Evolutionary conservation across 73 alveolate species (phyloP), one percentile per base, ranked within the genome.

Genomic region (Durusdinium trenchii): DNA sequence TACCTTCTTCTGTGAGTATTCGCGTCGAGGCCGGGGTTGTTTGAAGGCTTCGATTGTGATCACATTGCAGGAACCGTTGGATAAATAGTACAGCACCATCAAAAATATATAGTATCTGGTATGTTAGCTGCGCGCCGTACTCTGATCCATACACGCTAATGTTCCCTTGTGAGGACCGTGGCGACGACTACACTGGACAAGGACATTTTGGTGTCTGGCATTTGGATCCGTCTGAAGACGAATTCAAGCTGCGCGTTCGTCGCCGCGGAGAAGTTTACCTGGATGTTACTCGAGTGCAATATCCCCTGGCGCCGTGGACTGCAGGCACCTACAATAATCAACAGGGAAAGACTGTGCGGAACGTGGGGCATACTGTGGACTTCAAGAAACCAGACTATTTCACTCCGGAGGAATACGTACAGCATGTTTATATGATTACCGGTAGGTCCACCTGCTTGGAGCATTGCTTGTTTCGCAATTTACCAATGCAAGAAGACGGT

Each of bases 291-390:
- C 82, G 95, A 0, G 83, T 61, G 35, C 95, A 86, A 47, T 85
- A 51, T 38, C 79, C 79, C 2, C 48, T 86, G 60, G 95, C 83
- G 3, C 95, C 95, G 0, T 20, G 62, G 46, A 60, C 16, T 43
- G 83, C 83, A 20, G 95, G 95, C 9, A 86, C 95, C 28, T 86
- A 60, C 95, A 86, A 86, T 48, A 86, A 86, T n/a, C 60, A 43
- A 12, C 95, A 86, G 71, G 95, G 95, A 14, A 86, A 86, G 64
- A 86, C 95, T 16, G 46, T 60, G 32, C 95, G 95, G 6, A n/a
- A 54, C 60, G 14, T 86, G 83, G 84, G 95, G 4, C 95, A 86
- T 47, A 12, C 60, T n/a, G 40, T 86, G 36, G 95, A 86, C 64
- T 86, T 86, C 20, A 60, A 62, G 36, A 86, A 46, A 35, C 95